phyloP scores from a whole-genome alignment of 1,284 basidiomycete genomes.

The Sporisorium reilianum region DNA sequence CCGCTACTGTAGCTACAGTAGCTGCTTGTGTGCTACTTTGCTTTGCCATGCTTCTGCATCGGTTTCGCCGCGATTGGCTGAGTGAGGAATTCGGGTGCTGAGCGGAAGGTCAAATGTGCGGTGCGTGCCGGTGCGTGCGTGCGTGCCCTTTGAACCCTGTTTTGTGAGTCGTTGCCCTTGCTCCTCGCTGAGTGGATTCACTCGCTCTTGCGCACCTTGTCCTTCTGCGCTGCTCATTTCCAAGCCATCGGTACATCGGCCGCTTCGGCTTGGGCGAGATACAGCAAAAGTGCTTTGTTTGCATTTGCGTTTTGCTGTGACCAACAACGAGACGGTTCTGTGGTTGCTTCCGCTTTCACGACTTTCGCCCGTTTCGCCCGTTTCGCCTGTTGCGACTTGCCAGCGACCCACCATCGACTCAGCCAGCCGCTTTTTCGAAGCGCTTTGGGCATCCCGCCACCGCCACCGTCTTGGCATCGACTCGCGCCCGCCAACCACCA shows the following conservation, averaged over 20 bases:
- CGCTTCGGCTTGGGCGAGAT: no score
- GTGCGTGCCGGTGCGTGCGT: background rate
- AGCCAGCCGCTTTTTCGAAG: background rate
- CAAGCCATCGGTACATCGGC: background rate
- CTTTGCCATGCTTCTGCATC: no score
- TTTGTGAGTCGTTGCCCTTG: background rate
- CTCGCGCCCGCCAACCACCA: no score
- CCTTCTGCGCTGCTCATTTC: background rate
- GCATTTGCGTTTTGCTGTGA: no score
- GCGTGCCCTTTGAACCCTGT: constrained; percentile 5
- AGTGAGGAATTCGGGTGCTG: background rate
- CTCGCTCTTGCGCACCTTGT: background rate
- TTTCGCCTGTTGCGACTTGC: background rate
- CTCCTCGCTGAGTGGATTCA: background rate
- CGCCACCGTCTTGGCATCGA: background rate
- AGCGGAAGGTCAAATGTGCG: background rate
- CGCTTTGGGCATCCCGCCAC: no score
- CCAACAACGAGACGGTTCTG: no score
- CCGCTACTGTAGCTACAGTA: no score
- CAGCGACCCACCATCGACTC: background rate
- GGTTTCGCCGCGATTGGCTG: background rate
- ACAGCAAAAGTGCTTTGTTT: no score
- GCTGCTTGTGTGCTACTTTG: no score
- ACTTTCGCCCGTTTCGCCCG: background rate
- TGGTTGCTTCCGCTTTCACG: no score